These are phyloP conservation scores for Tilletia indica DNA, from an alignment of 1,284 basidiomycete species.

Conservation along the genomic window DNA sequence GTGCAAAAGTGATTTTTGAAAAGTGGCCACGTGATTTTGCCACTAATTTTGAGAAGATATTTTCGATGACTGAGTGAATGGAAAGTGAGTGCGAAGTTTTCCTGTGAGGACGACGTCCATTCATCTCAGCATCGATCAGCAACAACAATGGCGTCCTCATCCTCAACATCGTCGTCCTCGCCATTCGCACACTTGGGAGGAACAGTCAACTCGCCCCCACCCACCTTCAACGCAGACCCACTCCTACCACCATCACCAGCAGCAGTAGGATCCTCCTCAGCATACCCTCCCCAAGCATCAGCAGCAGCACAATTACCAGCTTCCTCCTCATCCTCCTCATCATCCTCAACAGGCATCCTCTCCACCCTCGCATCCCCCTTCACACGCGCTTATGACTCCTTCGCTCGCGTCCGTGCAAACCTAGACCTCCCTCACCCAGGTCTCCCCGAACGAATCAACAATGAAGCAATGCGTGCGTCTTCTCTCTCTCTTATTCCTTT, in stretches of 20 bases:
- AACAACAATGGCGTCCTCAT: constrained; percentile 9
- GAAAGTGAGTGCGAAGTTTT: too few relatives aligned
- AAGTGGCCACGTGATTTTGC: too few relatives aligned
- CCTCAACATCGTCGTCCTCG: neutral
- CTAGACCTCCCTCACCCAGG: constrained; percentile 52
- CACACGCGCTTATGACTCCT: neutral
- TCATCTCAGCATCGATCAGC: constrained; percentile 4
- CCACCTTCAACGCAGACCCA: neutral
- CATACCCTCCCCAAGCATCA: neutral
- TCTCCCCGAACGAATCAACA: constrained; percentile 50
- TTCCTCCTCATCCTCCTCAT: neutral
- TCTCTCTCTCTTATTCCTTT: neutral
- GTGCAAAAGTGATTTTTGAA: too few relatives aligned
- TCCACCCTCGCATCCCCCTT: neutral
- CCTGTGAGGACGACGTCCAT: too few relatives aligned
- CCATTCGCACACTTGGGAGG: too few relatives aligned
- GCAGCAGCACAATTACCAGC: neutral
- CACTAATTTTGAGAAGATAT: too few relatives aligned
- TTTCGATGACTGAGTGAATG: too few relatives aligned
- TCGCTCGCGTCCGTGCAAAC: neutral
- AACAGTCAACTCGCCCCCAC: neutral
- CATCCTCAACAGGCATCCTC: neutral
- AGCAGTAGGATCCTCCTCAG: neutral
- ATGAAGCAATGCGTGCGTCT: constrained; percentile 62
- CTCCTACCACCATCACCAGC: too few relatives aligned